Evolutionary conservation across 257 asterid genomes (phyloP).

Genomic region (Thymus quinquecostatus): DNA sequence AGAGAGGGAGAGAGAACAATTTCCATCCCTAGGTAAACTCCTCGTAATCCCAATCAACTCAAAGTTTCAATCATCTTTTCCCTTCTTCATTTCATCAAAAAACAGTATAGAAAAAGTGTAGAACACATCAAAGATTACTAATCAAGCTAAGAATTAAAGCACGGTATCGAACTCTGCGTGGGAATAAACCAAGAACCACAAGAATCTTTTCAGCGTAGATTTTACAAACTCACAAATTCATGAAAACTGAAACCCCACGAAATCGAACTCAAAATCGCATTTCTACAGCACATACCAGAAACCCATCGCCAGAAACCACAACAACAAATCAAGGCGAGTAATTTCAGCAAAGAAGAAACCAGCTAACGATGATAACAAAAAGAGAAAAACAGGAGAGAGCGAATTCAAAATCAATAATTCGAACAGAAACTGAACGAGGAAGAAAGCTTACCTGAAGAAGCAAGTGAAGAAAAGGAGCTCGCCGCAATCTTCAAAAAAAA

Average conservation of each 20-base stretch:
- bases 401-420: neutral
- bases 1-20: neutral
- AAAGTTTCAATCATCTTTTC: conserved; percentile 1
- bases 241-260: conserved; percentile 28
- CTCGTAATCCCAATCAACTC: conserved; percentile 14
- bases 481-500: neutral
- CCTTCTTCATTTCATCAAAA: neutral
- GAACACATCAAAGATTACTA: neutral
- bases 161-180: neutral
- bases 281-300: conserved; percentile 26
- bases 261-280: conserved; percentile 31
- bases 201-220: conserved; percentile 22
- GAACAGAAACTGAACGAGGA: neutral
- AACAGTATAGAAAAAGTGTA: neutral
- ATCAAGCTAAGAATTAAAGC: neutral
- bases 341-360: neutral
- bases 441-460: conserved; percentile 21
- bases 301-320: conserved; percentile 41
- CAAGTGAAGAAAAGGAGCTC: neutral
- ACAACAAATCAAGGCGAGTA: neutral
- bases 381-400: neutral
- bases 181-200: conserved; percentile 3
- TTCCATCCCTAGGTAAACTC: neutral
- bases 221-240: neutral
- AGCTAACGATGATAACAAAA: too few relatives aligned